Evolutionary conservation across 495 filamentous ascomycete genomes (phyloP), one percentile per base, ranked within the genome.

Genomic region (Bacidia rubella): DNA sequence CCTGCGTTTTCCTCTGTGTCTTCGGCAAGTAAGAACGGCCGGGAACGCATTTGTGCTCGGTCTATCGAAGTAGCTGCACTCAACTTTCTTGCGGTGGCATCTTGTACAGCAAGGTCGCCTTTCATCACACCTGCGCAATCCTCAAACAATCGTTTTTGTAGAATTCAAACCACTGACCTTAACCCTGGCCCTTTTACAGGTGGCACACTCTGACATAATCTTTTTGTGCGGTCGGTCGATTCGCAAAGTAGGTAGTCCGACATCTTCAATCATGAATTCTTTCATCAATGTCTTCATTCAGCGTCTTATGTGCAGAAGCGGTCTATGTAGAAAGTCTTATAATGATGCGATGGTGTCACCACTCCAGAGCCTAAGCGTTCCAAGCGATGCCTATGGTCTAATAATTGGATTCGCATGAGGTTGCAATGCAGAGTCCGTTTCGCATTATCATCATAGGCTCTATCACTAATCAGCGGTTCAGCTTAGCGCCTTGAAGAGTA

Each of bases 91-190:
- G 27, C 49, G 49, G 22, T 43, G 32, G 43, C 49, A 51, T 51
- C 49, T 51, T 22, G 25, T 51, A 43, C 49, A 51, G 32, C 49
- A 10, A 22, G 49, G 49, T 5, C 49, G 49, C 11, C 27, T 12
- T 41, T 51, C 49, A 20, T 51, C 49, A 51, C 49, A 51, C 49
- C 43, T 47, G 12, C 4, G 4, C 49, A 51, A 19, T 11, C n/a
- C 3, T 35, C 25, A 51, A 51, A 47, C 49, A 47, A 51, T 42
- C 49, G 49, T 51, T 51, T 25, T 47, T 27, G 29, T 44, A 22
- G 27, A 41, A 21, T 17, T 11, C 12, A 15, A 4, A 12, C 29
- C 19, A 51, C 49, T 11, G 25, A 51, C 49, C 49, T 51, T 51
- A 27, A 51, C 49, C 27, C 27, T 35, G 20, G 49, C 49, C 25